Evolutionary conservation across 2,329 filamentous ascomycete genomes (phyloP), one percentile per base, ranked within the genome.

Genomic region (Neofusicoccum sp.): DNA sequence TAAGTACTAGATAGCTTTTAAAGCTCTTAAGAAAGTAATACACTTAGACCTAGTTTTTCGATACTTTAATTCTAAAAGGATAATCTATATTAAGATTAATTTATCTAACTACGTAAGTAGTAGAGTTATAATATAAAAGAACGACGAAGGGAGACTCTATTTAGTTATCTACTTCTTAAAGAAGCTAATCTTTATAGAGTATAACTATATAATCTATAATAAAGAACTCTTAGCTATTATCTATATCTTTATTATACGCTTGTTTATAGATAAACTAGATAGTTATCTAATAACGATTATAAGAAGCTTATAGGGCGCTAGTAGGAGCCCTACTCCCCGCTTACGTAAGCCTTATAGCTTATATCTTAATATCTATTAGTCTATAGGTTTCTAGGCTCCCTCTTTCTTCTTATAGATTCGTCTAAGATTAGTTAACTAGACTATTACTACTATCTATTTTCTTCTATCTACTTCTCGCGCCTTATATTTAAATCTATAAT

Each of bases 161-260:
- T 38, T n/a, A 14, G 26, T 58, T 11, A 38, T 61, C 14, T 72
- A 63, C 60, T 72, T 63, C 28, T 71, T 62, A 2, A 64, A 65
- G 31, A 72, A 67, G 51, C 60, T 68, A 8, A 49, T 24, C 3
- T 20, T 34, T 6, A 40, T 61, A 2, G 61, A 73, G 61, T 63
- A 24, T 12, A 66, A 69, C 45, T 73, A 74, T 59, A 45, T 69
- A 16, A 70, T 70, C 12, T 62, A 74, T 58, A 62, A 75, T 54
- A 69, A 71, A 36, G 65, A 74, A 49, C 61, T 73, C 12, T 43
- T 74, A 26, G 65, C 65, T 9, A 69, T 75, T 34, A 61, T 75
- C 6, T 14, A 5, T 28, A 34, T 9, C 2, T 41, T 54, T n/a
- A 14, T n/a, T n/a, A n/a, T n/a, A n/a, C n/a, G n/a, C n/a, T n/a